Conservation (phyloP, 805 yeast genomes). For the Barnettozyma salicaria region DNA sequence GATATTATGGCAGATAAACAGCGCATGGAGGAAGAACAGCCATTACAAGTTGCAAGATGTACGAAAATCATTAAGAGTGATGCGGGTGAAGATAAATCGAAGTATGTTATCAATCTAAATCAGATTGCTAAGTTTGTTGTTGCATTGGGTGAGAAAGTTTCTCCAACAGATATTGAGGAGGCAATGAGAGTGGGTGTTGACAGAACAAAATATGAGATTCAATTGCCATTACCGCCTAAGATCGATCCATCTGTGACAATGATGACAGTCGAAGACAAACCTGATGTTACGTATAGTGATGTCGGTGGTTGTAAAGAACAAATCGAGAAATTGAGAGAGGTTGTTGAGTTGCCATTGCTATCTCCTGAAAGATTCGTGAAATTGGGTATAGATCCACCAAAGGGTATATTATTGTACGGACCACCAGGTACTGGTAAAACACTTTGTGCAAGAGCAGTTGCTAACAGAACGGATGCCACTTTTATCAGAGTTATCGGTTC, state of each 20-base stretch:
- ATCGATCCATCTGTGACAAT: constrained; percentile 97
- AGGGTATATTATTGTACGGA: constrained; percentile 92
- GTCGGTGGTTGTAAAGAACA: constrained; percentile 99
- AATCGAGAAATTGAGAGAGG: constrained; percentile 93
- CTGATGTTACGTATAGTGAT: constrained; percentile 97
- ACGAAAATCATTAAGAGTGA: constrained; percentile 81
- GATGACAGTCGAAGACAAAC: constrained; percentile 99
- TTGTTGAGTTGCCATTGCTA: constrained; percentile 86
- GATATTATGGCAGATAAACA: constrained; percentile 95
- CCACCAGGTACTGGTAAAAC: constrained; percentile 99
- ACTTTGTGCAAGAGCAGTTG: constrained; percentile 97
- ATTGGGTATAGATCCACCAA: constrained; percentile 97
- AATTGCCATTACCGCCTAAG: constrained; percentile 94
- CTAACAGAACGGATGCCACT: constrained; percentile 98
- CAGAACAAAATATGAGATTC: constrained; percentile 93
- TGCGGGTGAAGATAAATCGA: constrained; percentile 71
- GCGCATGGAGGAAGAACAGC: constrained; percentile 88
- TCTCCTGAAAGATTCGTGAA: constrained; percentile 97
- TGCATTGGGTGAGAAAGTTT: constrained; percentile 91
- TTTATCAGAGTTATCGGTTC: constrained; percentile 98
- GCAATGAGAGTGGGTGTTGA: constrained; percentile 99
- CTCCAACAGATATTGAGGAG: constrained; percentile 98
- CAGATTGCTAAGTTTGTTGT: constrained; percentile 98
- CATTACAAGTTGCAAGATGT: constrained; percentile 97
- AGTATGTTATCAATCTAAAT: constrained; percentile 93